Evolutionary conservation across 768 basidiomycete species (phyloP), one percentile per base, ranked within the genome.

Genomic region (Termitomyces sp.): DNA sequence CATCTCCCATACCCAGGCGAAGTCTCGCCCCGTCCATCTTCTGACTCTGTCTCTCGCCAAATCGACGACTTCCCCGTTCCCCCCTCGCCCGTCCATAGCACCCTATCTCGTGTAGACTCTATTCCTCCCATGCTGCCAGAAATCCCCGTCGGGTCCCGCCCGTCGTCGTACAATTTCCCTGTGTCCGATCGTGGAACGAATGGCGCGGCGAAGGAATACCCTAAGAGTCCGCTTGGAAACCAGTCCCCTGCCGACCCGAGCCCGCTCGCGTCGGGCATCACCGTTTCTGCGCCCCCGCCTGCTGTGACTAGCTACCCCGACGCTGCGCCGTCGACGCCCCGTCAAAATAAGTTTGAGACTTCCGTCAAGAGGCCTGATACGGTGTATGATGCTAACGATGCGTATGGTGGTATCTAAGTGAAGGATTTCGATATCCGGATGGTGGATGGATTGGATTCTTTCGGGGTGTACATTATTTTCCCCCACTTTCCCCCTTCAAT

Each of bases 61-160:
- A 61, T 69, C 1, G 64, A 70, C 34, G 66, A 75, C 15, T 78
- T 77, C 69, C 68, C 72, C 30, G 62, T 67, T 3, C 72, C 76
- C 21, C 69, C 74, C 0, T 73, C 75, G 8, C 74, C 71, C 2
- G 65, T 59, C 1, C 62, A 64, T 51, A 57, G 68, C 45, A 64
- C 70, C 34, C 70, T 73, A 57, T 68, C 72, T 57, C 76, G 81
- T 55, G 62, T 81, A 54, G 67, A 78, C 41, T 82, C 82, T 2
- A 64, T 55, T 30, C 82, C 83, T 38, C 82, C 82, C 9, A 75
- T 65, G 35, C 71, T 84, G 9, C 83, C 82, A 21, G 82, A 83
- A 64, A 77, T 82, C 62, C 51, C 69, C 44, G 56, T 80, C 32
- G 71, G 75, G 48, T 65, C 75, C 19, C 76, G 77, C 45, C 69